Base-by-base conservation (phyloP, 2,329 filamentous ascomycete genomes). In the Alternaria burnsii region DNA sequence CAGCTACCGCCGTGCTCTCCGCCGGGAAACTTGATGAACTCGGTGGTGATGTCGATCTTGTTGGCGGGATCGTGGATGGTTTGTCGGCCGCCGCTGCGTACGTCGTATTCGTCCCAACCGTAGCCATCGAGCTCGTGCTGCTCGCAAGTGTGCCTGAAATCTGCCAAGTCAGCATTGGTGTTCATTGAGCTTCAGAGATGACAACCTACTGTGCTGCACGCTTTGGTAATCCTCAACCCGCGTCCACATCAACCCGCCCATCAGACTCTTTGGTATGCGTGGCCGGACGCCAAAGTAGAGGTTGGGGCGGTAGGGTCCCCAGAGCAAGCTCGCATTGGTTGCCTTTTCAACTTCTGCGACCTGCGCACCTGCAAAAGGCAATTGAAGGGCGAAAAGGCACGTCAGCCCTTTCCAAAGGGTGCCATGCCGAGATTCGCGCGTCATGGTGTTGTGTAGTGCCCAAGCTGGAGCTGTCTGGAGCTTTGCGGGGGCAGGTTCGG, bases 61-160 rank as follows among this genome's bases (percentile, higher is more conserved):
- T 99, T 99, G 50, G 87, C 90, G 55, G 89, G 89, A 78, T 99
- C 95, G 75, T 96, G 93, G 61, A 99, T 94, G 0, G 91, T 91
- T 80, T 99, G 93, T 22, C 91, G 85, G 57, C 95, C 95, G 63
- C 95, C 95, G 58, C 86, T 90, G 59, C 95, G 87, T 22, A 93
- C 89, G 79, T 99, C 95, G 78, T 96, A 99, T 77, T 97, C 92
- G 72, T 98, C 94, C 95, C 95, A 99, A 63, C 95, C 95, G 78
- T 99, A 99, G 57, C 94, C 94, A 48, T 88, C 91, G 86, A 99
- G 97, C 77, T 96, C 93, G 77, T 95, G 88, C 78, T 99, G 95
- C 79, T 98, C 95, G 81, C 95, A 99, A 0, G 95, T 97, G 78
- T 97, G 93, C 66, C 95, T 89, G 71, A 97, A 91, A 71, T 89